phyloP scores from a whole-genome alignment of 2,329 filamentous ascomycete genomes.

The Pseudogymnoascus sp. region DNA sequence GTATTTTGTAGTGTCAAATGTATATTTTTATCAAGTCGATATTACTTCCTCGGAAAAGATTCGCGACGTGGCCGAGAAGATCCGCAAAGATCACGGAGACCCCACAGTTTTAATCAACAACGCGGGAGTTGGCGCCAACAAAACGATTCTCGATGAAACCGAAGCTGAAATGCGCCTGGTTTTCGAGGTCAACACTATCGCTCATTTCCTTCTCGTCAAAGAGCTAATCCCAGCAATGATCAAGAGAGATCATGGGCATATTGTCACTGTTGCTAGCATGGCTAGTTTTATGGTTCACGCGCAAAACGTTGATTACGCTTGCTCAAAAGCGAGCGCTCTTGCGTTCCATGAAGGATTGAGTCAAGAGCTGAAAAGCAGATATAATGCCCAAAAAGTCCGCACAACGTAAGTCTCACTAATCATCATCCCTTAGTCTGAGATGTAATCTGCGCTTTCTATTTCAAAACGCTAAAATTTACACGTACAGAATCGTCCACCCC shows the following conservation, averaged over 20 bases:
- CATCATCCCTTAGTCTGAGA: no score
- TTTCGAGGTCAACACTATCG: constrained; percentile 47
- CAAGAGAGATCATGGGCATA: constrained; percentile 45
- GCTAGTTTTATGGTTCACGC: constrained; percentile 43
- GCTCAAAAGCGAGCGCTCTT: constrained; percentile 46
- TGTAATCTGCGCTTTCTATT: not conserved
- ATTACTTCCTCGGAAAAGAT: constrained; percentile 34
- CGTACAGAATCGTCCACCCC: constrained; percentile 13
- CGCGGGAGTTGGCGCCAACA: constrained; percentile 38
- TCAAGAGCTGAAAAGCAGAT: constrained; percentile 34
- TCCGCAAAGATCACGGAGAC: constrained; percentile 36
- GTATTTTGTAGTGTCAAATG: constrained; percentile 26
- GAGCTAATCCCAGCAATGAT: constrained; percentile 50
- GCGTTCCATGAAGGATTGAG: constrained; percentile 46
- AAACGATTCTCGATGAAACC: constrained; percentile 41
- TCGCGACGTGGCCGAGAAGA: constrained; percentile 34
- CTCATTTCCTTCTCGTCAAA: constrained; percentile 44
- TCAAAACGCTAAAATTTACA: not conserved
- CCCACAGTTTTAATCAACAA: constrained; percentile 36
- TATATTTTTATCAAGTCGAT: constrained; percentile 34
- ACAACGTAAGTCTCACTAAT: constrained; percentile 28
- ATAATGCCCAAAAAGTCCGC: constrained; percentile 34
- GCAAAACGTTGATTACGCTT: constrained; percentile 47
- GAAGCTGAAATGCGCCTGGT: constrained; percentile 41
- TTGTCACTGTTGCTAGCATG: constrained; percentile 48